Evolutionary conservation across 2,329 filamentous ascomycete genomes (phyloP), one percentile per base, ranked within the genome.

Genomic region (Aspergillus pseudonomiae): DNA sequence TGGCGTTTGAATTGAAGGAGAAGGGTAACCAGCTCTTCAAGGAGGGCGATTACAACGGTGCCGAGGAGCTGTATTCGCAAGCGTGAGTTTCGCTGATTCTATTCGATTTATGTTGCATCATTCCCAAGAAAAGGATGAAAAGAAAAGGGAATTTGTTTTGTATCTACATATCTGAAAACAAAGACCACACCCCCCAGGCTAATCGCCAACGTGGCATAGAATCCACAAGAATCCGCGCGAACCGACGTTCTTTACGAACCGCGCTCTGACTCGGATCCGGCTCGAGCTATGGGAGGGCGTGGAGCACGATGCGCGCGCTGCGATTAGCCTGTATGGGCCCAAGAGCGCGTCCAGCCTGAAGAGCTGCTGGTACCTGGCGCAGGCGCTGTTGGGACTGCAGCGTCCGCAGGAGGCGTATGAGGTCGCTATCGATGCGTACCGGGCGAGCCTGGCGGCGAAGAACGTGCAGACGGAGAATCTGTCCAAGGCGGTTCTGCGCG

Each of bases 161-260:
- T 45, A 24, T 46, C 19, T 46, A 46, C 24, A 46, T 24, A 24
- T 46, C 4, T 19, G 7, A 19, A 30, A 30, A 30, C 5, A 52
- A 52, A 32, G 16, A 34, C 14, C 26, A 32, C 16, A 34, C n/a
- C n/a, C 26, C 16, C n/a, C 54, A 45, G 21, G 36, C 48, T 63
- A 39, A 63, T 26, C 6, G 11, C 24, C 21, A 34, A 46, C n/a
- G 19, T 32, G 48, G 34, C 69, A 12, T 34, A 92, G 89, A 46
- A 93, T 97, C 70, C 88, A 91, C 71, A 88, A 89, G 74, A 92
- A 96, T 78, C 85, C 91, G 4, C 85, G 83, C 61, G 95, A 96
- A 74, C 87, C 91, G 1, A 83, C 90, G 34, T 85, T 97, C 57
- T 97, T 93, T 80, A 94, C 93, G 45, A 98, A 97, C 80, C 91